Evolutionary conservation across 2,329 filamentous ascomycete species (phyloP), one percentile per base, ranked within the genome.

Genomic region (Aspergillus candidus): DNA sequence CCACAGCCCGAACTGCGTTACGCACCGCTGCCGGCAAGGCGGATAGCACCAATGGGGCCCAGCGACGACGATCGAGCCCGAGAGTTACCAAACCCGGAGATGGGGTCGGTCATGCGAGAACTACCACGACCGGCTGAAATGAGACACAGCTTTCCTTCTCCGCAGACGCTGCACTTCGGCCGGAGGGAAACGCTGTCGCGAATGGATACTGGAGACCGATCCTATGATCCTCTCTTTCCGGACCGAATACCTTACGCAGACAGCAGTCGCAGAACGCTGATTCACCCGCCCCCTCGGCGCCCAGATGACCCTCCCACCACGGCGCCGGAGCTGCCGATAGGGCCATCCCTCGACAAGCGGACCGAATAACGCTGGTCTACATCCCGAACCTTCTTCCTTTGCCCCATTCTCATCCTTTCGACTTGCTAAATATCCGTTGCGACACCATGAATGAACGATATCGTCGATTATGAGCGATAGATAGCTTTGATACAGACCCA

Each of bases 381-480:
- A 27, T 10, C 10, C 7, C 22, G 22, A 30, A 11, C n/a, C 14
- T 31, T 13, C n/a, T 15, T 22, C 14, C 11, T 22, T 11, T 6
- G 4, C 11, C 14, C n/a, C 35, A 6, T n/a, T 36, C 22, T 38
- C 3, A 6, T 2, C 11, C 22, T 18, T 38, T 15, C 15, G 29
- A 22, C 46, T 38, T 46, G 39, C 41, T 38, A 14, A 45, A 43
- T 35, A 30, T 40, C 45, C 31, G 46, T 48, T 40, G 36, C 41
- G 32, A 46, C 43, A 53, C 35, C 49, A 53, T 50, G 48, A 54
- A 58, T 48, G 55, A 59, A 50, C 43, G 42, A 51, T 48, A 44
- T 49, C 44, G 50, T 51, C 49, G 37, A 47, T 55, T 49, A 59
- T 51, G 53, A 61, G 54, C 54, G 54, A 61, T 61, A 62, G 59